A percentile compares a stretch with the other conserved stretches of the same genome.
These are phyloP conservation scores for Hypoxylon subgilvum DNA, from an alignment of 495 filamentous ascomycete species.

Conservation along the genomic window DNA sequence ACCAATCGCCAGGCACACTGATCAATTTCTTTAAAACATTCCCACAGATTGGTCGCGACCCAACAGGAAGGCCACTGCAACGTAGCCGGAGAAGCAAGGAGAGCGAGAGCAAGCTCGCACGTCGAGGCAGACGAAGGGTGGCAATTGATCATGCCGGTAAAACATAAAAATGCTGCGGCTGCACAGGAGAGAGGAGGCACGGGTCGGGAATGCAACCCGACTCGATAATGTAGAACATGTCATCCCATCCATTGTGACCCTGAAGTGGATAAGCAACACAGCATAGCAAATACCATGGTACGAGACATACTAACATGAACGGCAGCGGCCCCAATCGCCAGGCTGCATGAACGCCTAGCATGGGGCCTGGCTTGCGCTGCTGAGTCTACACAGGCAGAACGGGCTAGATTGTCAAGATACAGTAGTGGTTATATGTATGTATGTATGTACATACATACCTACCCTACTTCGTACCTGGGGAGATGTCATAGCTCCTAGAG, in stretches of 20 bases:
- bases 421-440: too few species aligned
- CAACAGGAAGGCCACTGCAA: conserved; percentile 39
- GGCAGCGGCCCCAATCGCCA: conserved; percentile 32
- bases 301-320: conserved; percentile 32
- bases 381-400: conserved; percentile 7
- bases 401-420: conserved; percentile 12
- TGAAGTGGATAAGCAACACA: conserved; percentile 35
- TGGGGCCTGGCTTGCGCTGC: conserved; percentile 17
- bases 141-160: conserved; percentile 42
- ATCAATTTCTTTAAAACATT: conserved; percentile 38
- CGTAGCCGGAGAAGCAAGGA: conserved; percentile 27
- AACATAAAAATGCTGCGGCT: conserved; percentile 39
- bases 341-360: conserved; percentile 41
- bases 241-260: conserved; percentile 32
- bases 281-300: conserved; percentile 36
- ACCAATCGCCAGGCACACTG: conserved; percentile 26
- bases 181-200: conserved; percentile 38
- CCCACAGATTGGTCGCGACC: conserved; percentile 34
- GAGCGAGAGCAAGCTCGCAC: conserved; percentile 14
- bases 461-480: conserved; percentile 3
- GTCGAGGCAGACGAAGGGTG: conserved; percentile 23
- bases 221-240: conserved; percentile 37
- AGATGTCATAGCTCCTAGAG: conserved; percentile 24
- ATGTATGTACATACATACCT: too few species aligned
- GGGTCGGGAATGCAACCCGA: conserved; percentile 41